Base-by-base conservation (phyloP, 2,329 filamentous ascomycete genomes). In the Chalara sp. region DNA sequence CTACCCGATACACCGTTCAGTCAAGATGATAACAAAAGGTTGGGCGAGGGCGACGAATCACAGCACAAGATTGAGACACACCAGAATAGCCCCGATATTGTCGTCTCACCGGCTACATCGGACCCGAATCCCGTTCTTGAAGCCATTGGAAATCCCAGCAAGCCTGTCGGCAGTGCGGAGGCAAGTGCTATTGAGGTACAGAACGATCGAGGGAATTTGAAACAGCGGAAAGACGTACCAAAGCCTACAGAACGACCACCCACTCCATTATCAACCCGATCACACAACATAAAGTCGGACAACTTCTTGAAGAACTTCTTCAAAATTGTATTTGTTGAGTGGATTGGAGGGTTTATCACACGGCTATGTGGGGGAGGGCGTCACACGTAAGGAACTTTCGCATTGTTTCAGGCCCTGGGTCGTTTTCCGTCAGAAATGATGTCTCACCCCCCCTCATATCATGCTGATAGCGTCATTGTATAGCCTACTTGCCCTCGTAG, bases 291-390 rank as follows among this genome's bases (percentile, higher is more conserved):
- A n/a, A 58, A 60, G 47, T 55, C 55, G 5, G 54, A 51, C 44
- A 63, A 58, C 46, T 57, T 63, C 42, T 40, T 68, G 42, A 61
- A 61, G 47, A 59, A 56, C 30, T 65, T 68, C 56, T 67, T 61
- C 56, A 59, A 60, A 48, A 52, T 65, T 13, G 55, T 68, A 13
- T 65, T 67, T 45, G 60, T 68, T 29, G 62, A 65, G 32, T 68
- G 65, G 66, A 64, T 68, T 44, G 66, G 67, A 41, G 64, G 63
- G 43, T 48, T 68, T 7, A 51, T 65, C 21, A 51, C 50, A 41
- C 56, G 56, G 46, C 47, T 65, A 28, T 63, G 61, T 49, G 63
- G 63, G 53, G 57, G 58, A 39, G 52, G 55, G 50, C 58, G 56
- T 51, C 54, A 58, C 45, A 52, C 58, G 59, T 63, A 64, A 63